Conservation (phyloP, 2,329 filamentous ascomycete species). For the Hirsutella rhossiliensis region DNA sequence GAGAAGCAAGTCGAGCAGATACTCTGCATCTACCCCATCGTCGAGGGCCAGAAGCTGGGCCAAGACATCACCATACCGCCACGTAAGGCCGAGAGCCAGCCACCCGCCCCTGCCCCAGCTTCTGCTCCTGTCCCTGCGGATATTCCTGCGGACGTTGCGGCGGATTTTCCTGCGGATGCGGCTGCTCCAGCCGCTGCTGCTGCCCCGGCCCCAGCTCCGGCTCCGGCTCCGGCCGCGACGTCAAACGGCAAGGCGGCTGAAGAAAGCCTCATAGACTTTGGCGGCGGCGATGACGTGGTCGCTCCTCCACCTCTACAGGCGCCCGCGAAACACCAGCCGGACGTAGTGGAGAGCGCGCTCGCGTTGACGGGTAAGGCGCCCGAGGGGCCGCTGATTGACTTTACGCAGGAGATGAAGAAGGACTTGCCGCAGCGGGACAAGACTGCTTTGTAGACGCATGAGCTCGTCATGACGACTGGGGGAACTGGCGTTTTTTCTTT, state of each 20-base stretch:
- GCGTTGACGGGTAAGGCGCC: conserved; percentile 33
- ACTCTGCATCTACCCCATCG: conserved; percentile 70
- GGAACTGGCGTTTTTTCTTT: no score
- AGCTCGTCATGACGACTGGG: no score
- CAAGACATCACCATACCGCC: conserved; percentile 45
- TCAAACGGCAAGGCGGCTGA: conserved; percentile 8
- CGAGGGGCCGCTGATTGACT: conserved; percentile 42
- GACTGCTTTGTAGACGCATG: neutral
- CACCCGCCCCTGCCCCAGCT: neutral
- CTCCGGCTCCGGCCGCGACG: neutral
- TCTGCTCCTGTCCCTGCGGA: no score
- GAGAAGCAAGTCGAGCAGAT: conserved; percentile 71
- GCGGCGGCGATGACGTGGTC: conserved; percentile 17
- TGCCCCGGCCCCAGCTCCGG: no score
- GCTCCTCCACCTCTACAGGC: conserved; percentile 1
- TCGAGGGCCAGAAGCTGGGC: conserved; percentile 58
- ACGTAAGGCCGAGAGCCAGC: conserved; percentile 6
- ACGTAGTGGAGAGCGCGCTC: conserved; percentile 32
- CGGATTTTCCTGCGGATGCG: no score
- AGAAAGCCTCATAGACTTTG: conserved; percentile 45
- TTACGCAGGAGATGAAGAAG: conserved; percentile 41
- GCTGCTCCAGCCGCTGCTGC: no score
- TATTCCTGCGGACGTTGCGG: no score
- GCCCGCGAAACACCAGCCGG: conserved; percentile 5
- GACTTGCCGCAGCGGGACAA: conserved; percentile 23